phyloP scores from a whole-genome alignment of 768 basidiomycete genomes.

The Macrolepiota dolichaula region DNA sequence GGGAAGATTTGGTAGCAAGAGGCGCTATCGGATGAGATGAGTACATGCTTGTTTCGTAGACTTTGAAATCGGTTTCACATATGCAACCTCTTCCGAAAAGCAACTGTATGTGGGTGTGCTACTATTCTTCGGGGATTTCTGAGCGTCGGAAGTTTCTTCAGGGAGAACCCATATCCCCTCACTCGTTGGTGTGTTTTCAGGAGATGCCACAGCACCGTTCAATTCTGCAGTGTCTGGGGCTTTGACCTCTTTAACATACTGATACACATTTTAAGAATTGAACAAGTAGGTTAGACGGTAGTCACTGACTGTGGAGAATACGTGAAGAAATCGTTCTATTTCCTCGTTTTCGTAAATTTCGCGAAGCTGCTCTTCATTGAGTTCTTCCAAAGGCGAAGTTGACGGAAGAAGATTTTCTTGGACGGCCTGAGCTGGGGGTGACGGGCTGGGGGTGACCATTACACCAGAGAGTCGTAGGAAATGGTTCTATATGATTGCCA shows the following conservation, averaged over 20 bases:
- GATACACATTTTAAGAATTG: background rate
- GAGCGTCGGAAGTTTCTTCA: background rate
- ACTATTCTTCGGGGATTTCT: background rate
- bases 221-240: slow-evolving; percentile 19
- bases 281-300: background rate
- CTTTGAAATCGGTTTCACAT: slow-evolving; percentile 16
- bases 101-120: slow-evolving; percentile 1
- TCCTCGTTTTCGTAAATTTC: slow-evolving; percentile 63
- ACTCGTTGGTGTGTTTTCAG: slow-evolving; percentile 8
- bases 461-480: background rate
- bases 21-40: slow-evolving; percentile 21
- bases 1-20: slow-evolving; percentile 47
- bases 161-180: slow-evolving; percentile 14
- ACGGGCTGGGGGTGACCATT: background rate
- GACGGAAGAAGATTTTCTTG: background rate
- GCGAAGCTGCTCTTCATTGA: slow-evolving; percentile 53
- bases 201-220: background rate
- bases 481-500: background rate
- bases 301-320: slow-evolving; percentile 59
- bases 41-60: background rate
- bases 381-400: slow-evolving; percentile 19
- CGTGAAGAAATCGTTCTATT: slow-evolving; percentile 52
- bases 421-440: background rate
- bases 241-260: slow-evolving; percentile 63
- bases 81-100: slow-evolving; percentile 25